phyloP scores from a whole-genome alignment of 306 rosid species.

The Vigna radiata region DNA sequence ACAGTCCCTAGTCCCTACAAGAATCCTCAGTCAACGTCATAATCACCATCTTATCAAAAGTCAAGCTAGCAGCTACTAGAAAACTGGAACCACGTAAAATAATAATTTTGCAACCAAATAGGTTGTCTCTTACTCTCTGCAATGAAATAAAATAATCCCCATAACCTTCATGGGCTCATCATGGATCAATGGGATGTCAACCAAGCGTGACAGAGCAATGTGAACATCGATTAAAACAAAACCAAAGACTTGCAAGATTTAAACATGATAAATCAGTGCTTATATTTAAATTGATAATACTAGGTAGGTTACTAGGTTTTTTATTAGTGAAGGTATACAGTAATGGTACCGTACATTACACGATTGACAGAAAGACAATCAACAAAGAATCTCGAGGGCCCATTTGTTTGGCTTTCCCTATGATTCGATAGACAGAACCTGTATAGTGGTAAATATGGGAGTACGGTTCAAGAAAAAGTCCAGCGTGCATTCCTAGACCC shows the following conservation, averaged over 20 bases:
- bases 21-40: not conserved
- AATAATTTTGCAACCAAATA: not conserved
- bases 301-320: not conserved
- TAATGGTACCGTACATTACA: slow-evolving; percentile 19
- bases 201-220: not conserved
- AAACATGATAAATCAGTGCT: not conserved
- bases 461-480: slow-evolving; percentile 41
- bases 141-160: not conserved
- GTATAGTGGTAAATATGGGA: slow-evolving; percentile 28
- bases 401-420: slow-evolving; percentile 43
- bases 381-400: slow-evolving; percentile 42
- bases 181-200: not conserved
- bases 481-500: slow-evolving; percentile 27
- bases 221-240: not conserved
- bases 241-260: not conserved
- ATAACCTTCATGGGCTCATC: not conserved
- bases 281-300: slow-evolving; percentile 29
- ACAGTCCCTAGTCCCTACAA: not conserved
- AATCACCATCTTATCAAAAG: not conserved
- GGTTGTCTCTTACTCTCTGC: not conserved
- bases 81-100: not conserved
- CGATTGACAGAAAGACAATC: slow-evolving; percentile 22
- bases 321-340: not conserved
- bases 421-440: slow-evolving; percentile 38
- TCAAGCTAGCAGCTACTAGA: not conserved